Evolutionary conservation across 106 monocot species (phyloP), one percentile per base, ranked within the genome.

Genomic region (Dioscorea dumetorum): DNA sequence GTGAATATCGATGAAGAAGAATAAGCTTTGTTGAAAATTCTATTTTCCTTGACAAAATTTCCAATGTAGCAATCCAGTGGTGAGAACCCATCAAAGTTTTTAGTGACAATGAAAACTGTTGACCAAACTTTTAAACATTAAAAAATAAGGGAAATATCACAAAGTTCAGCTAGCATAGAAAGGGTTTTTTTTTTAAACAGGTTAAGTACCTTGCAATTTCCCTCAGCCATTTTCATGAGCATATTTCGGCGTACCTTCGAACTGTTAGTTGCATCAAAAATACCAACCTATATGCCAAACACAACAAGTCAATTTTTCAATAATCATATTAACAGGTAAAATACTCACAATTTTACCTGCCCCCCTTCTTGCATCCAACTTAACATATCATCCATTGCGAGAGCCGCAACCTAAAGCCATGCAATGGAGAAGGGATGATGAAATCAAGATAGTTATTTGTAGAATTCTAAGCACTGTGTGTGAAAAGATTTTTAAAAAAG

Each of bases 281-380:
- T 84, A 62, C 99, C 99, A 87, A 99, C 93, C 99, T 99, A 79
- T 60, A 28, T 62, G 28, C 49, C 56, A 74, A 77, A 49, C 50
- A 69, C 19, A 79, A 51, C 33, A 66, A 70, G 58, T 76, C 57
- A 84, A 50, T 57, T 13, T 71, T 70, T 64, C 22, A 80, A 23
- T 9, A n/a, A 28, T 34, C 15, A 61, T 28, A 57, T 28, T 48
- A 16, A 49, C 10, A 60, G 12, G 23, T 65, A 57, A 48, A 16
- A 54, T 28, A 54, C n/a, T n/a, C 17, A 73, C 2, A 13, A 71
- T 8, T 74, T 74, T 83, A 99, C 99, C 92, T 99, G 99, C 58
- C 99, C 99, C 53, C 99, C 99, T 90, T 87, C 92, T 76, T 90
- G 80, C 99, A 99, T 99, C 99, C 99, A 99, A n/a, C 78, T 73